Conservation (phyloP, 345 rosid species). For the Mercurialis annua region DNA sequence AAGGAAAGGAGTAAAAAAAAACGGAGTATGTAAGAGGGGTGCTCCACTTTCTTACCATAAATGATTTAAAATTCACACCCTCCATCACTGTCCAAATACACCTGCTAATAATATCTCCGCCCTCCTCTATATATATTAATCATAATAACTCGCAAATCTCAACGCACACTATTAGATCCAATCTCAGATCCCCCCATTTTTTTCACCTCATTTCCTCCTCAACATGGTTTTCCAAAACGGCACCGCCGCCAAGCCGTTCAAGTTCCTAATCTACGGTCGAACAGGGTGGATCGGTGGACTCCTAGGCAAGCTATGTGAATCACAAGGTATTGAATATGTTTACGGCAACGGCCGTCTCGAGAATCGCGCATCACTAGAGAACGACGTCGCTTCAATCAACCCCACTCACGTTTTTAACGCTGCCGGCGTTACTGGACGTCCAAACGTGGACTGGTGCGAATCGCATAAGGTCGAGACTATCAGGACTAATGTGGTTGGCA, state of each 20-base stretch:
- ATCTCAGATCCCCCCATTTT: conserved; percentile 8
- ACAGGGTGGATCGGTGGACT: conserved; percentile 96
- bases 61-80: background rate
- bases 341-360: conserved; percentile 88
- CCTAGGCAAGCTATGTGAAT: conserved; percentile 64
- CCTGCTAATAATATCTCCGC: no score
- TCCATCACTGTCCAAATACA: conserved; percentile 3
- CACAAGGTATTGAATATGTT: conserved; percentile 56
- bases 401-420: conserved; percentile 94
- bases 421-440: conserved; percentile 90
- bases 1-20: no score
- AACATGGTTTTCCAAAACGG: conserved; percentile 55
- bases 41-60: no score
- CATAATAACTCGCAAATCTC: background rate
- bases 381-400: conserved; percentile 52
- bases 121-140: background rate
- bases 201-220: background rate
- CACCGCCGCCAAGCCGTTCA: conserved; percentile 36
- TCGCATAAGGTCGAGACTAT: conserved; percentile 91
- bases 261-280: conserved; percentile 84
- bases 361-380: conserved; percentile 58
- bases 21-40: background rate
- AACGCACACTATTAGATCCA: background rate
- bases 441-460: conserved; percentile 96
- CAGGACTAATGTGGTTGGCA: conserved; percentile 78